Base-by-base conservation (phyloP, 164 flowering plant species). In the Aristolochia californica region DNA sequence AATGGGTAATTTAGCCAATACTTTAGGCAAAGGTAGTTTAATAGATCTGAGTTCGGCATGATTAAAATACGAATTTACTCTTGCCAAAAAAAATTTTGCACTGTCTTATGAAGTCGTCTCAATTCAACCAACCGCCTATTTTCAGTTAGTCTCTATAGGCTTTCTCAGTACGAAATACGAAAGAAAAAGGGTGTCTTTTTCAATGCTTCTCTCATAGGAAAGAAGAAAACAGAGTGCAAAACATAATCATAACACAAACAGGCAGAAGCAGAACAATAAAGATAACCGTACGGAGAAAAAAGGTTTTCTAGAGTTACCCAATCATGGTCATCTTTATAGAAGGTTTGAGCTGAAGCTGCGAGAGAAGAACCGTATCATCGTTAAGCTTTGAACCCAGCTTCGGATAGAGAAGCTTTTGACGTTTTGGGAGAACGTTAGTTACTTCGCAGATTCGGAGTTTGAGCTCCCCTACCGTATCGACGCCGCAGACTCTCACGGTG, bases 351-450 rank as follows among this genome's bases (percentile, higher is more conserved):
- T 89, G 83, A 38, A 94, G 67, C 16, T 77, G 78, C 44, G 89
- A 83, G 68, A 94, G 84, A 26, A 94, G 75, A 40, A 80, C 10
- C 40, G 40, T 0, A 7, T 34, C 40, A 34, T 34, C 40, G 40
- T 34, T 34, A 34, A 34, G 40, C 40, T 84, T 87, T 38, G 83
- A 60, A 5, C 79, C 93, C 45, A 83, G 58, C 73, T 94, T 93
- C 5, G 97, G 97, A 78, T 90, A 94, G 40, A 90, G 87, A 61
- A 94, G 93, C 79, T 94, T 94, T 80, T 94, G 99, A 22, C 99
- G 80, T 65, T 85, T 87, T 22, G 99, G 99, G 38, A 94, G 10
- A 2, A 34, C 40, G 10, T 76, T 84, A 3, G 99, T 94, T 5
- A 34, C 40, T 8, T 87, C 82, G 69, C 95, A 90, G 66, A 94